A percentile compares a stretch with the other conserved stretches of the same genome.
phyloP scores from a whole-genome alignment of 2,329 filamentous ascomycete species.

The Pseudogymnoascus sp. region DNA sequence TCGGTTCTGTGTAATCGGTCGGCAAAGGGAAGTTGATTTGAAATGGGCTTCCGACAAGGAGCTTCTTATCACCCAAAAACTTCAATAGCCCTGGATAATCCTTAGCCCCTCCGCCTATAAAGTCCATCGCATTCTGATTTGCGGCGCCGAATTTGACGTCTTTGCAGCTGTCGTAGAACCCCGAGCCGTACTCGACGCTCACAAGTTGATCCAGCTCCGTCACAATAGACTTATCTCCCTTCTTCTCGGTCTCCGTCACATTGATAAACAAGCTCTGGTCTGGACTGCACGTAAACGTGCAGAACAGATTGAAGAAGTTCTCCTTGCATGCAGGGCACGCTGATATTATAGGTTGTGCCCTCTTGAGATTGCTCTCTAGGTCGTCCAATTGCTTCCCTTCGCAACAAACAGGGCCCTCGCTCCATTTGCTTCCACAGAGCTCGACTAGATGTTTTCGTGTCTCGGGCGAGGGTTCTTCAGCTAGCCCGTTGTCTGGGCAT shows the following conservation, averaged over 20 bases:
- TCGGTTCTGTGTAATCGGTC: constrained; percentile 48
- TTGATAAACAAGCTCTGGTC: constrained; percentile 95
- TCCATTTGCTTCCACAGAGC: constrained; percentile 84
- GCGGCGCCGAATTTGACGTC: constrained; percentile 97
- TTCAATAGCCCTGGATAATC: constrained; percentile 81
- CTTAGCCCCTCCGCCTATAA: constrained; percentile 91
- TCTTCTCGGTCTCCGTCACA: constrained; percentile 64
- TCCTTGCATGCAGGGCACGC: constrained; percentile 95
- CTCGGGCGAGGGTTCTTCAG: constrained; percentile 62
- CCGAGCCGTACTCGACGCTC: constrained; percentile 71
- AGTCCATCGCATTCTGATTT: constrained; percentile 86
- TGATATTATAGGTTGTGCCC: constrained; percentile 80
- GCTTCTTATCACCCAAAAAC: constrained; percentile 87
- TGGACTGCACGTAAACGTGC: constrained; percentile 95
- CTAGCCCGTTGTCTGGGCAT: constrained; percentile 83
- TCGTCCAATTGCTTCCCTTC: constrained; percentile 69
- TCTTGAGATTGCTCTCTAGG: constrained; percentile 75
- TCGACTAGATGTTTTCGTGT: constrained; percentile 70
- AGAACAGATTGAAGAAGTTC: constrained; percentile 98
- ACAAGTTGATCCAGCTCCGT: constrained; percentile 87
- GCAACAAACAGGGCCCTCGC: constrained; percentile 76
- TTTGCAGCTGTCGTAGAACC: constrained; percentile 96
- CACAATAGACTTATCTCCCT: constrained; percentile 51
- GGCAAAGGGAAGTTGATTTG: constrained; percentile 85
- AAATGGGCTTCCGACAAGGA: constrained; percentile 80